Evolutionary conservation across 768 basidiomycete species (phyloP).

Genomic region (Mycena alexandri): DNA sequence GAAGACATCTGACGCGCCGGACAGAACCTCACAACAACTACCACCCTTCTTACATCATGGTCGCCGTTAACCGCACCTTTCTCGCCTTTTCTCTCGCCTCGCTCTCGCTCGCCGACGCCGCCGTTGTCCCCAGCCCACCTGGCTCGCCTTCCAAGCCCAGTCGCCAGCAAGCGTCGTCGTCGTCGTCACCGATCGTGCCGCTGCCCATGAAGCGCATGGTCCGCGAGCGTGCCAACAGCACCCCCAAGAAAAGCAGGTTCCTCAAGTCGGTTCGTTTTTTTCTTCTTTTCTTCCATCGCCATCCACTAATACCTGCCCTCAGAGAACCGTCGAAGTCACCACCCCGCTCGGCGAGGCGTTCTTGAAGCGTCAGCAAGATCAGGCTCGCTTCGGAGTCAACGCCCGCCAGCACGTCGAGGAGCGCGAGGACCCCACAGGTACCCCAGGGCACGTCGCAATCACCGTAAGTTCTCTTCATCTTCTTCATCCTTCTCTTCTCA

Average conservation of each 20-base stretch:
- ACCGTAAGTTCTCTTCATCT: constrained; percentile 4
- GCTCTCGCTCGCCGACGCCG: constrained; percentile 57
- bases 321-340: constrained; percentile 12
- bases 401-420: constrained; percentile 4
- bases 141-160: constrained; percentile 29
- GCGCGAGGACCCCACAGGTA: background rate
- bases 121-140: constrained; percentile 47
- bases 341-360: constrained; percentile 11
- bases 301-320: background rate
- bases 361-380: constrained; percentile 24
- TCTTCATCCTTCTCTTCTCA: background rate
- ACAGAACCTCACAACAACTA: constrained; percentile 30
- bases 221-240: constrained; percentile 10
- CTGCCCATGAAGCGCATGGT: constrained; percentile 28
- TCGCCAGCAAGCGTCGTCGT: constrained; percentile 24
- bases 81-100: constrained; percentile 60
- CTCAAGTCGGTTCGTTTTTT: constrained; percentile 29
- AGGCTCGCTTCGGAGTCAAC: constrained; percentile 18
- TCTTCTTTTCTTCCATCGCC: constrained; percentile 22
- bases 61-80: constrained; percentile 56
- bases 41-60: constrained; percentile 54
- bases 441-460: constrained; percentile 10
- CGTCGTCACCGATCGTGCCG: background rate
- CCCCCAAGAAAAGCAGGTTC: constrained; percentile 12
- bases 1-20: constrained; percentile 23